Base-by-base conservation (phyloP, 2,329 filamentous ascomycete species). In the Rhynchosporium secalis region DNA sequence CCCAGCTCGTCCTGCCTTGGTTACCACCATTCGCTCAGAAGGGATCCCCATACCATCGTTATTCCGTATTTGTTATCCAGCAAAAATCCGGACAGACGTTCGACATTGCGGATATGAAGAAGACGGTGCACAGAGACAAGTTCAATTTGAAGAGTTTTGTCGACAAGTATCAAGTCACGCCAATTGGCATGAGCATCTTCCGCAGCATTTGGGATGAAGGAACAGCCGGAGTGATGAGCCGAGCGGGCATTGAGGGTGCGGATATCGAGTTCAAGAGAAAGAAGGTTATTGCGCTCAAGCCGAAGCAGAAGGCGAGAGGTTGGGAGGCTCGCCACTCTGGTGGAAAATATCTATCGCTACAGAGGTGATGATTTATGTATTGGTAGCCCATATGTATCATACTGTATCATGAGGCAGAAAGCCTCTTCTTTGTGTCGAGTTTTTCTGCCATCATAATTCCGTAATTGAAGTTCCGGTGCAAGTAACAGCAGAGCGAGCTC, bases 181-280 rank as follows among this genome's bases (percentile, higher is more conserved):
- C 93, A 7, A 86, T 97, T 62, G 93, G 93, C 48, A 90, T 92
- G 70, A 91, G 87, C 74, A 79, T 99, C 70, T 99, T 98, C 86
- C 87, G 95, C 68, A 88, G 86, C 64, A 79, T 89, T 68, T 98
- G 93, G 91, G 95, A 99, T 76, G 90, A 95, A 63, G 86, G 84
- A 71, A 99, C 91, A 58, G 86, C 85, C n/a, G 86, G 80, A 56
- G 91, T 99, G 66, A 97, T 99, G 94, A 81, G 86, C 73, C 84
- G 90, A 70, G 84, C 90, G 69, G 86, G 85, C 64, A 81, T 96
- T 65, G 83, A 86, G 33, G 92, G 92, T 54, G 86, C 87, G 62
- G 88, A 96, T 72, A 75, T 97, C 66, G 91, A 97, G 79, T 91
- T 96, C 76, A 91, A 90, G 79, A 86, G 86, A 73, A 89, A 89